Base-by-base conservation (phyloP, 805 yeast genomes). In the Kregervanrija pseudodelftensis region DNA sequence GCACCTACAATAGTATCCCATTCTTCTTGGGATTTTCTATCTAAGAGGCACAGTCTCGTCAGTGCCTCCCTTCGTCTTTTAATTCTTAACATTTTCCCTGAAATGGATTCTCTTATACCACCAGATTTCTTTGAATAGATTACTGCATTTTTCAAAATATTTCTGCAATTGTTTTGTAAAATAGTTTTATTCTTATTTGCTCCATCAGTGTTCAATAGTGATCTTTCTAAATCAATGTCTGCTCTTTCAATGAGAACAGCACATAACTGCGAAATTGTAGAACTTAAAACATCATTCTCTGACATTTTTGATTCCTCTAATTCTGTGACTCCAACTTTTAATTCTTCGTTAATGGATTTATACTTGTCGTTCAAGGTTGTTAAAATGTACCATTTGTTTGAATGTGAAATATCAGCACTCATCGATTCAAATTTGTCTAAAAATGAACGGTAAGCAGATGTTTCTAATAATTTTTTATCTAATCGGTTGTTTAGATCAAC, bases 191-290 rank as follows among this genome's bases (percentile, higher is more conserved):
- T 63, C 12, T 62, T 61, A 2, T 48, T 46, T 0, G 74, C 67
- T 17, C 61, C 56, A 9, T 61, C 64, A 22, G 43, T 48, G 0
- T 54, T 41, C 3, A 73, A 31, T 38, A 63, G 67, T n/a, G 71
- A 60, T 44, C 80, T 60, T 53, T 74, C 79, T 11, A 73, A 52
- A 44, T 75, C 80, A 3, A 76, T 65, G 52, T 77, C 82, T 1
- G 77, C 69, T 40, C 81, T 61, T 31, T 74, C 77, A n/a, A 75
- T 70, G 31, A 68, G 52, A 1, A 76, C 59, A 8, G 70, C 64
- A 47, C 74, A 62, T 2, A 74, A 47, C 45, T 71, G 72, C 30
- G 60, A 50, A 3, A 65, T 52, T 11, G 45, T 44, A 5, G 47
- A 36, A 16, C 64, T 58, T 14, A 54, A 53, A 5, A 44, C 36